These are phyloP conservation scores for Eucalyptus curtisii DNA, from an alignment of 345 rosid species.

Conservation along the genomic window DNA sequence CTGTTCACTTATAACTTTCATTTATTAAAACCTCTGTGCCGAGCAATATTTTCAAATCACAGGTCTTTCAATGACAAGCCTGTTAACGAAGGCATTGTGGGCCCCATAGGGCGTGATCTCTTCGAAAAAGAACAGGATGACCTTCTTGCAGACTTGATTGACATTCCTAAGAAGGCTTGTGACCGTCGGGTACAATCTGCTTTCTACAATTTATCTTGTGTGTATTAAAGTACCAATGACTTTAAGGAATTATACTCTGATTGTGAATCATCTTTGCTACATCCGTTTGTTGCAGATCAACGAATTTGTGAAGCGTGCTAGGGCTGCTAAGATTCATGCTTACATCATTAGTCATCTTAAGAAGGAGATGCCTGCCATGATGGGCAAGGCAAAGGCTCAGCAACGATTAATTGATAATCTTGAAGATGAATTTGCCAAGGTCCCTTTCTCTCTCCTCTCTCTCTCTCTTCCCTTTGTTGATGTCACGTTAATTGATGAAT, in stretches of 20 bases:
- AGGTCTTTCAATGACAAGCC: conserved; percentile 93
- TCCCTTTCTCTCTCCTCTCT: background rate
- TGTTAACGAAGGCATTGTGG: conserved; percentile 37
- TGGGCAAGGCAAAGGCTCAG: conserved; percentile 95
- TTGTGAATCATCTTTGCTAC: background rate
- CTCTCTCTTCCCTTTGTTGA: too few relatives aligned
- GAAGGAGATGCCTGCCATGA: conserved; percentile 92
- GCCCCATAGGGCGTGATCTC: conserved; percentile 65
- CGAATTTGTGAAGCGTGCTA: conserved; percentile 89
- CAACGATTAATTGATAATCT: conserved; percentile 73
- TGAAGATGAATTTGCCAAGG: conserved; percentile 77
- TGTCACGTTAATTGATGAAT: background rate
- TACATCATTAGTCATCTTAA: conserved; percentile 84
- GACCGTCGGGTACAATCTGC: conserved; percentile 47
- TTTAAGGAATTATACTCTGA: background rate
- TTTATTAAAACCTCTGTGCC: background rate
- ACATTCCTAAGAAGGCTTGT: conserved; percentile 90
- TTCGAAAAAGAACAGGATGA: conserved; percentile 91
- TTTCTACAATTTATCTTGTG: background rate
- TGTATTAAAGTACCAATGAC: background rate
- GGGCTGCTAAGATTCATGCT: conserved; percentile 93
- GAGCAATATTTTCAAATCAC: background rate
- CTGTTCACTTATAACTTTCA: background rate
- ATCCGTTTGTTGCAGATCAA: conserved; percentile 40
- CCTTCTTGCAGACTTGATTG: conserved; percentile 57